These are phyloP conservation scores for Pulveroboletus sp. DNA, from an alignment of 768 basidiomycete genomes.

Conservation along the genomic window DNA sequence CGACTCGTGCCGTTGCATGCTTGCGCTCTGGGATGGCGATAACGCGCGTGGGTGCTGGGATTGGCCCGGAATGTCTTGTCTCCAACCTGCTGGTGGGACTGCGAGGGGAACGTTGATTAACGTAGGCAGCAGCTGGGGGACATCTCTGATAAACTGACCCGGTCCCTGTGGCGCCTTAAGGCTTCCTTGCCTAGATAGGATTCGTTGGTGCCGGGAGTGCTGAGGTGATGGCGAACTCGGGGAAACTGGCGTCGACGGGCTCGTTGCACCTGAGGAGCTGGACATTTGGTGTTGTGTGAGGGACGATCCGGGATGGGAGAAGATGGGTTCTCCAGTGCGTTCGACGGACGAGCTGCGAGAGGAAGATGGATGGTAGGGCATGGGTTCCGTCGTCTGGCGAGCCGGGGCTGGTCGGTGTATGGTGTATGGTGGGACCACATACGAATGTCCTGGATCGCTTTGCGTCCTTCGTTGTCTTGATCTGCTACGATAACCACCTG, in stretches of 20 bases:
- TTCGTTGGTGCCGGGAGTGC: slow-evolving; percentile 10
- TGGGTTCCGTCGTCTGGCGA: slow-evolving; percentile 20
- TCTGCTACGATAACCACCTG: slow-evolving; percentile 5
- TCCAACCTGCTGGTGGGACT: slow-evolving; percentile 3
- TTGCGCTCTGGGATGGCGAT: slow-evolving; percentile 2
- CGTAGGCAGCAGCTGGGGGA: slow-evolving; percentile 19
- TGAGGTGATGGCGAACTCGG: slow-evolving; percentile 16
- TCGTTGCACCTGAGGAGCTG: slow-evolving; percentile 2
- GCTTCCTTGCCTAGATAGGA: slow-evolving; percentile 19
- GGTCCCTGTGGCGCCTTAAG: slow-evolving; percentile 13
- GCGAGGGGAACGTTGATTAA: slow-evolving; percentile 9
- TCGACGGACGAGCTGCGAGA: slow-evolving; percentile 25
- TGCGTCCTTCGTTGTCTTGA: slow-evolving; percentile 11
- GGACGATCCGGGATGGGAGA: slow-evolving; percentile 6
- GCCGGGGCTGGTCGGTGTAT: slow-evolving; percentile 23
- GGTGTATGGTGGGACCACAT: slow-evolving; percentile 21
- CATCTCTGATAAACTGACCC: slow-evolving; percentile 12
- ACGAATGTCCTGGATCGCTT: slow-evolving; percentile 23
- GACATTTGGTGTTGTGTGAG: slow-evolving; percentile 7
- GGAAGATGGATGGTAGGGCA: slow-evolving; percentile 3
- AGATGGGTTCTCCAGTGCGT: slow-evolving; percentile 8
- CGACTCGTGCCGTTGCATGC: slow-evolving; percentile 19
- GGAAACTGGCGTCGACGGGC: slow-evolving; percentile 15
- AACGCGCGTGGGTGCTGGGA: slow-evolving; percentile 2
- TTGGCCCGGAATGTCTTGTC: slow-evolving; percentile 3